Evolutionary conservation across 169 alveolate genomes (phyloP), one percentile per base, ranked within the genome.

Genomic region (Plasmodium gonderi): DNA sequence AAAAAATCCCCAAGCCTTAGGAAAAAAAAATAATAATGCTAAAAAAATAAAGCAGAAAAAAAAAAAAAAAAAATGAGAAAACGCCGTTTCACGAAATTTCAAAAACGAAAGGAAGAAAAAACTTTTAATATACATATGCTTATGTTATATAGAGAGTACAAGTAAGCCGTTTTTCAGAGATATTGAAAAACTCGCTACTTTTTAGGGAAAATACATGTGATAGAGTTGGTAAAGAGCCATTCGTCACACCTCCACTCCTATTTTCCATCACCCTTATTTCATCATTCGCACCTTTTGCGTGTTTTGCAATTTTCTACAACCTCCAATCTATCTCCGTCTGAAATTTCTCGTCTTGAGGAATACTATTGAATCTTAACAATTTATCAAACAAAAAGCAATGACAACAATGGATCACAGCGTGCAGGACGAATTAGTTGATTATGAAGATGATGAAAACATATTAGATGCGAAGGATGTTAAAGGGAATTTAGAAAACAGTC

Each of bases 341-440:
- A 20, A 60, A 36, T 60, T 60, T 36, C 72, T 23, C 40, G 40
- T 60, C 72, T n/a, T n/a, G n/a, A 5, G 72, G 1, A 60, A 60
- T 42, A 17, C 54, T 26, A 72, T 29, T n/a, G 54, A 29, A n/a
- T n/a, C n/a, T n/a, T n/a, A n/a, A n/a, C n/a, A n/a, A n/a, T n/a
- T n/a, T n/a, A n/a, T n/a, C 54, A 72, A 72, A 69, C 4, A 72
- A 1, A 82, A 40, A 8, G 64, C 64, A 91, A 90, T 95, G 83
- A 93, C 94, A 47, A 85, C 80, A 40, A 92, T 79, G 89, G 95
- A 74, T 78, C 79, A 90, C 72, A 94, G 85, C 36, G 95, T 94
- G 42, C 94, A 94, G 90, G 97, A 95, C 91, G 97, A 95, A 45
- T 85, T 95, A 91, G 97, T 95, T 8, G 97, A 95, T 47, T 95